Base-by-base conservation (phyloP, 1,284 basidiomycete species). In the Cryptococcus hybrid region DNA sequence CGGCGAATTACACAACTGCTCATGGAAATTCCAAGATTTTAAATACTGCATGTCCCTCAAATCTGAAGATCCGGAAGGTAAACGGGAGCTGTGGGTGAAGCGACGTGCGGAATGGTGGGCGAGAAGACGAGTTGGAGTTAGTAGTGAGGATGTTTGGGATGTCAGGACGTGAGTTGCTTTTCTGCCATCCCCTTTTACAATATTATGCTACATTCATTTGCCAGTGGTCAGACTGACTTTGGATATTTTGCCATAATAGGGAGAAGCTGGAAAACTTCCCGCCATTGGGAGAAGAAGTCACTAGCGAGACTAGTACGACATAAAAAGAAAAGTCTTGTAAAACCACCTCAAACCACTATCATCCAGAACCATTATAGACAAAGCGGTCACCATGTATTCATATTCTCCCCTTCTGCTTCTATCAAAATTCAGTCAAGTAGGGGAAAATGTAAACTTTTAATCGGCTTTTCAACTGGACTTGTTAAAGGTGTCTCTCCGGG, bases 71-170 rank as follows among this genome's bases (percentile, higher is more conserved):
- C 84, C 85, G 8, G 91, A 94, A 56, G 84, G 87, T 68, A 85
- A 85, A 69, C 83, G 89, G 34, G 84, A 89, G 54, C 84, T 84
- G 7, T 99, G 92, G 92, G 86, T 98, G 56, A 82, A 82, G 48
- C 82, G 89, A 30, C 82, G 89, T 48, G 94, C 94, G 0, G 91
- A 96, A 72, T 92, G 89, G 88, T 94, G 90, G 89, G 92, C 93
- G 2, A 80, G 82, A 39, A 80, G 90, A 51, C 79, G 92, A 51
- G 73, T 90, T 9, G 82, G 79, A 8, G 85, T 84, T 69, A 92
- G 90, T 75, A 91, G 89, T 58, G 95, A 99, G 79, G 90, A 93
- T 71, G 86, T 99, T 3, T 99, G 95, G 95, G 87, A 90, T 62
- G 81, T 89, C 24, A 80, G 93, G 71, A 84, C 80, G 92, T 92